Base-by-base conservation (phyloP, 257 asterid species). In the Fraxinus anomala region DNA sequence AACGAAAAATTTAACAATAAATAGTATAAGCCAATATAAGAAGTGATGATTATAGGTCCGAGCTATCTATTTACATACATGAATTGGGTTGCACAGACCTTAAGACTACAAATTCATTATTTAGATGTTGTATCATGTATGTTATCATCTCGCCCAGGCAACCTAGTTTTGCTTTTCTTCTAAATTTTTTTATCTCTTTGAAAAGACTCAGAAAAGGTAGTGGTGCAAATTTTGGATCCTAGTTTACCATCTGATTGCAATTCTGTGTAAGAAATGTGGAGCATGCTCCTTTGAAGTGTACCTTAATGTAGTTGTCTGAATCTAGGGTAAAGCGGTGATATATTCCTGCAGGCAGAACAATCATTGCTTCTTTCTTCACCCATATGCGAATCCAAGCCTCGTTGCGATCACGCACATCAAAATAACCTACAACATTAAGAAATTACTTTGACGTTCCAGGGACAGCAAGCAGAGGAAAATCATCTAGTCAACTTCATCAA, bases 311-410 rank as follows among this genome's bases (percentile, higher is more conserved):
- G 79, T 91, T 90, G 79, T 85, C 76, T 26, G 97, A 85, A 86
- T 89, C 97, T 76, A 92, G 96, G 1, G 98, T 94, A 80, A 89
- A 92, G 34, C 98, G 98, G 82, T 94, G 98, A 84, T 94, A 94
- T 47, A 94, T 89, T 73, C 98, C 97, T 83, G 98, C 97, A 73
- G 97, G 98, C 69, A 94, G 87, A 67, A 91, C 93, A 81, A 94
- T 92, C 94, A 94, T 80, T 21, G 91, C 98, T 74, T 97, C 97
- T 81, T 92, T 92, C 89, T 92, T 91, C 70, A 94, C 93, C 97
- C 94, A 91, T 40, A 94, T 11, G 17, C 98, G 96, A 75, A 94
- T 94, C 98, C 98, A 94, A 24, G 86, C 83, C 40, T 92, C 98
- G 47, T 89, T 84, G 19, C 26, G 82, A 80, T 91, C 96, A n/a